These are phyloP conservation scores for Sarcomyxa edulis DNA, from an alignment of 768 basidiomycete species.

Conservation along the genomic window DNA sequence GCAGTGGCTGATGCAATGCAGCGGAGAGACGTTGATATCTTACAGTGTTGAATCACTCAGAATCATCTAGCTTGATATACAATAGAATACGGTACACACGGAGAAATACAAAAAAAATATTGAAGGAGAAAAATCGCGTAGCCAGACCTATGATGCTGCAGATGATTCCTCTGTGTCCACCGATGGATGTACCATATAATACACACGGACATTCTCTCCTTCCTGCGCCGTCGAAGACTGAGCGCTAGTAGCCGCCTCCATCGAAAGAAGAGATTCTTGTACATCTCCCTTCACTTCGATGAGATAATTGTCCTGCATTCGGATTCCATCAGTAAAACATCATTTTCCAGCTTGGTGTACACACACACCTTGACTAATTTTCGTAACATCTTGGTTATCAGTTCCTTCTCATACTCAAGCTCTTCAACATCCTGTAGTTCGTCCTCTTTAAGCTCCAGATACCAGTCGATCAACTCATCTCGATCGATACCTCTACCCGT, in stretches of 20 bases:
- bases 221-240: slow-evolving; percentile 43
- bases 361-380: slow-evolving; percentile 83
- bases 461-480: slow-evolving; percentile 96
- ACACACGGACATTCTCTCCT: slow-evolving; percentile 61
- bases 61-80: too few relatives aligned
- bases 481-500: slow-evolving; percentile 75
- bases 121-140: too few relatives aligned
- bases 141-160: too few relatives aligned
- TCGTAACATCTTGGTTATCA: slow-evolving; percentile 83
- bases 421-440: slow-evolving; percentile 83
- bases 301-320: slow-evolving; percentile 71
- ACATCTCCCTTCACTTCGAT: slow-evolving; percentile 82
- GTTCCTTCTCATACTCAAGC: slow-evolving; percentile 84
- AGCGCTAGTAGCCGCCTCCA: slow-evolving; percentile 55
- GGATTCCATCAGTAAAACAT: too few relatives aligned
- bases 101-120: too few relatives aligned
- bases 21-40: too few relatives aligned
- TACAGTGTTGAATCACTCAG: too few relatives aligned
- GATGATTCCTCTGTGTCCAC: slow-evolving; percentile 68
- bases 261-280: slow-evolving; percentile 69
- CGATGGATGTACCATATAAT: slow-evolving; percentile 88
- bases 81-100: too few relatives aligned
- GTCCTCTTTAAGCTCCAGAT: slow-evolving; percentile 83
- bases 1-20: too few relatives aligned
- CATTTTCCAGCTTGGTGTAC: background rate